These are phyloP conservation scores for Neospermospora avenae DNA, from an alignment of 2,329 filamentous ascomycete genomes.

Conservation along the genomic window DNA sequence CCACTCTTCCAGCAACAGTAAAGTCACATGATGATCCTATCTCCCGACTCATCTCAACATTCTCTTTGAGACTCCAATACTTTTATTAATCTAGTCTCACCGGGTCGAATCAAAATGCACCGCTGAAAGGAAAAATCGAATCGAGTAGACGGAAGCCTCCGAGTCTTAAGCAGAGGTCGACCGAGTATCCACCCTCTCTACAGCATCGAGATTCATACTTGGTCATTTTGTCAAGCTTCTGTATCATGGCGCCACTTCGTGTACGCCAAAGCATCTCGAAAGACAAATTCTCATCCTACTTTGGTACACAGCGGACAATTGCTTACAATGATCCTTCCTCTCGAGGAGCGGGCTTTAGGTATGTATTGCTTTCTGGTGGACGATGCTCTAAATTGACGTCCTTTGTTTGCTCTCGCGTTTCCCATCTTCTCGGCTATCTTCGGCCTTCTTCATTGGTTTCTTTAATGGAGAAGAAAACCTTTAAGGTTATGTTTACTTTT, in stretches of 20 bases:
- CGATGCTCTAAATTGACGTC: no score
- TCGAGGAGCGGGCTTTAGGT: slow-evolving; percentile 54
- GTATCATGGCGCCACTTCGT: slow-evolving; percentile 31
- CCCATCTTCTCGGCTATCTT: no score
- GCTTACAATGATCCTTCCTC: slow-evolving; percentile 62
- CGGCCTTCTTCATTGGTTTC: background rate
- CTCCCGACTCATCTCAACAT: background rate
- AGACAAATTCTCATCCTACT: slow-evolving; percentile 64
- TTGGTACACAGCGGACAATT: slow-evolving; percentile 66
- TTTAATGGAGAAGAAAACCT: no score
- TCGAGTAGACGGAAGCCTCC: background rate
- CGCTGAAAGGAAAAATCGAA: background rate
- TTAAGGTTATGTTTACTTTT: background rate
- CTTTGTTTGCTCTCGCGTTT: no score
- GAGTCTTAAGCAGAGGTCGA: background rate
- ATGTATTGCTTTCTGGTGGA: slow-evolving; percentile 37
- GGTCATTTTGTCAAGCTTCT: background rate
- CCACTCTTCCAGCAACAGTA: no score
- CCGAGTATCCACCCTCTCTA: background rate
- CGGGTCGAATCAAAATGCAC: background rate
- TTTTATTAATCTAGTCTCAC: background rate
- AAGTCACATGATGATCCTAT: no score
- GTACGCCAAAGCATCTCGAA: slow-evolving; percentile 60
- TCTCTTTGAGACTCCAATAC: background rate
- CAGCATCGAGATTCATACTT: background rate